phyloP scores from a whole-genome alignment of 2,329 filamentous ascomycete species.

The Thielaviopsis populi region DNA sequence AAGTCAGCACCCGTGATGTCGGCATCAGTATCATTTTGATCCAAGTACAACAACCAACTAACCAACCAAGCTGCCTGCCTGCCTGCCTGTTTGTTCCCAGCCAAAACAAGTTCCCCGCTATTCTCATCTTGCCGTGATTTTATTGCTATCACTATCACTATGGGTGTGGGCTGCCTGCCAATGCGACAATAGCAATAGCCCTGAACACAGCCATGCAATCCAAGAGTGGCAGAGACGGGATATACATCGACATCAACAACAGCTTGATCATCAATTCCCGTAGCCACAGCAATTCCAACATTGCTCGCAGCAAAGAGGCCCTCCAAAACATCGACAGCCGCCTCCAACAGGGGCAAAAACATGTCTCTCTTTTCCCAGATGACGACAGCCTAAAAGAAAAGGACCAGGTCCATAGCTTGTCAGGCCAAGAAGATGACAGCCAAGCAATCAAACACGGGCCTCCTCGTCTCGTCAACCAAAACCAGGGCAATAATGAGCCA shows the following conservation, averaged over 20 bases:
- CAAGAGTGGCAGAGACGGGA: neutral
- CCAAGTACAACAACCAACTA: too few relatives aligned
- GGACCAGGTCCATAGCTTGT: conserved; percentile 1
- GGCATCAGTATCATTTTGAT: neutral
- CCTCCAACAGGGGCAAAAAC: conserved; percentile 5
- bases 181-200: neutral
- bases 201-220: neutral
- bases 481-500: conserved; percentile 6
- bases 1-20: neutral
- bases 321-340: neutral
- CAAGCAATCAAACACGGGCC: conserved; percentile 12
- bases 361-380: conserved; percentile 4
- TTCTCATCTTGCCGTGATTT: too few relatives aligned
- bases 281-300: neutral
- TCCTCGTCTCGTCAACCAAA: conserved; percentile 14
- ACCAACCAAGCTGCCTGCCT: neutral
- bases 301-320: neutral
- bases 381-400: conserved; percentile 2
- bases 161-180: neutral
- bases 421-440: conserved; percentile 8
- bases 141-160: neutral
- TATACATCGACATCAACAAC: neutral
- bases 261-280: neutral
- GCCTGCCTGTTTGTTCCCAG: neutral
- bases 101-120: neutral